A percentile compares a stretch with the other conserved stretches of the same genome.
These are phyloP conservation scores for Termitomyces sp. DNA, from an alignment of 768 basidiomycete species.

Conservation along the genomic window DNA sequence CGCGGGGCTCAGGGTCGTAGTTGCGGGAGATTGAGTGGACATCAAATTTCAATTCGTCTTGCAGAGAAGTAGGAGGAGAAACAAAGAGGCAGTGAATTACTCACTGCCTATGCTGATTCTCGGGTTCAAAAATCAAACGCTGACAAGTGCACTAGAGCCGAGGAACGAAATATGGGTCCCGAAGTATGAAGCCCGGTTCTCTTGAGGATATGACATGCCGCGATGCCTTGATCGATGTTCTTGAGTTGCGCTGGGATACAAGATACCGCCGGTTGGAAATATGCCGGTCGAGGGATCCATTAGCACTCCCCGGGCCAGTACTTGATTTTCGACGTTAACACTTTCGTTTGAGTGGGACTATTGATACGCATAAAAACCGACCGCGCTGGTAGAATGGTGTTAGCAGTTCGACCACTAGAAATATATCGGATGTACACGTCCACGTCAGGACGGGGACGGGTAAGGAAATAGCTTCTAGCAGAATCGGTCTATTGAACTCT, in stretches of 20 bases:
- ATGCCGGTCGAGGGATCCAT: not conserved
- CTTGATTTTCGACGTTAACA: not conserved
- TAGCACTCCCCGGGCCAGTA: not conserved
- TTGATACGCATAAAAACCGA: too few relatives aligned
- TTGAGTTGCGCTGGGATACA: not conserved
- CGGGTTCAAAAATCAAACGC: not conserved
- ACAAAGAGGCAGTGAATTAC: not conserved
- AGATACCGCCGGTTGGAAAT: not conserved
- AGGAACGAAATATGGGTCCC: not conserved
- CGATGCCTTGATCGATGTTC: not conserved
- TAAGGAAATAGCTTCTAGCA: not conserved
- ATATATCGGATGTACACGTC: not conserved
- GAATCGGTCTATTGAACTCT: not conserved
- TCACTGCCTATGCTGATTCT: not conserved
- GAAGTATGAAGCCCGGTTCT: not conserved
- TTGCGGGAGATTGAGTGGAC: not conserved
- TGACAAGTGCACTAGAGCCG: not conserved
- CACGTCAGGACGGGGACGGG: not conserved
- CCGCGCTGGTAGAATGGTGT: not conserved
- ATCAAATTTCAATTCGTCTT: not conserved
- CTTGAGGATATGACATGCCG: not conserved
- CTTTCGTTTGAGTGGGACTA: not conserved
- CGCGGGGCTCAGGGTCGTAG: not conserved
- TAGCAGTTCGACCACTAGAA: not conserved
- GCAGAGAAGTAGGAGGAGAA: not conserved